These are phyloP conservation scores for Balakata baccata DNA, from an alignment of 345 rosid species.

Conservation along the genomic window DNA sequence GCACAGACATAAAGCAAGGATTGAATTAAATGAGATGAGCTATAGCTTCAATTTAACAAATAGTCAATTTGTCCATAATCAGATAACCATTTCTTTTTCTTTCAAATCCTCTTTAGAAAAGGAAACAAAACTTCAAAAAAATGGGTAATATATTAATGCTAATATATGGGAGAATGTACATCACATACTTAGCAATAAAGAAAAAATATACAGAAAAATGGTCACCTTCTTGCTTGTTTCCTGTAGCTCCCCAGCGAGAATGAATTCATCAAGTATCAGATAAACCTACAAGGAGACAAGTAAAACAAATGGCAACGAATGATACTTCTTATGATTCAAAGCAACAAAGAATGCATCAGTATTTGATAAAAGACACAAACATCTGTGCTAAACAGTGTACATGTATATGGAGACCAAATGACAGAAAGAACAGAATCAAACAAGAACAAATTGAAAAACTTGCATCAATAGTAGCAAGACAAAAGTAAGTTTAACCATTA, in stretches of 20 bases:
- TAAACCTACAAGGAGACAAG: conserved; percentile 49
- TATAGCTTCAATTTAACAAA: neutral
- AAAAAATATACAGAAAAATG: neutral
- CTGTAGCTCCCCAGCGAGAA: conserved; percentile 99
- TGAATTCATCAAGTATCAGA: conserved; percentile 92
- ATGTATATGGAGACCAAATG: neutral
- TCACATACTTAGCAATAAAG: neutral
- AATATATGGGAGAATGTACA: neutral
- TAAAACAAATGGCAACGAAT: neutral
- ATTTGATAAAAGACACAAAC: neutral
- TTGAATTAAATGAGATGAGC: neutral
- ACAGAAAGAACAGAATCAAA: neutral
- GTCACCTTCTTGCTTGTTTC: conserved; percentile 97
- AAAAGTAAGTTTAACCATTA: neutral
- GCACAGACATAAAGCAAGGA: neutral
- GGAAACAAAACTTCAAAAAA: neutral
- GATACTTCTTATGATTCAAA: neutral
- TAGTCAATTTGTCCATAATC: neutral
- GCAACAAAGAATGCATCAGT: neutral
- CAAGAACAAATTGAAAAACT: neutral
- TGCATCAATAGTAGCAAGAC: neutral
- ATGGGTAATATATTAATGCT: neutral
- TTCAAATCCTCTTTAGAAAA: neutral
- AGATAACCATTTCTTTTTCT: too few relatives aligned
- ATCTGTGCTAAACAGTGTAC: neutral